Conservation (phyloP, 1,139 yeast species). For the Suzukiozyma palmioleophila region DNA sequence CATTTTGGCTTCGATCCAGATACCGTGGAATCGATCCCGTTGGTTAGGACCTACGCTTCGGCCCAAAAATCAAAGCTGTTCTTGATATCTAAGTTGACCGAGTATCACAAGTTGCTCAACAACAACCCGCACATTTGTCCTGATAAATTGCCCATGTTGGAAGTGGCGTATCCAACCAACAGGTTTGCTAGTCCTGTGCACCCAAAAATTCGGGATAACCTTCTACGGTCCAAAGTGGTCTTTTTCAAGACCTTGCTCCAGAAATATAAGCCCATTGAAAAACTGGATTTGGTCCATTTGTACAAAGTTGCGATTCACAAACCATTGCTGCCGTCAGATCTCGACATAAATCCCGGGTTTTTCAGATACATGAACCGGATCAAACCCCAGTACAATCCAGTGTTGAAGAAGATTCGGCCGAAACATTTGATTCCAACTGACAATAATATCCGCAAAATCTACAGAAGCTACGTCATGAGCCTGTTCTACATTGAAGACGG, state of each 20-base stretch:
- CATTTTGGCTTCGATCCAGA: constrained; percentile 9
- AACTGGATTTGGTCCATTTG: constrained; percentile 15
- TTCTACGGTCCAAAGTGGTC: constrained; percentile 21
- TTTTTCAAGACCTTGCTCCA: constrained; percentile 18
- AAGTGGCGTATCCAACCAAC: constrained; percentile 30
- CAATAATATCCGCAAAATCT: constrained; percentile 24
- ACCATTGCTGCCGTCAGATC: constrained; percentile 6
- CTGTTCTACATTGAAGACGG: constrained; percentile 26
- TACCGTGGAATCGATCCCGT: constrained; percentile 1
- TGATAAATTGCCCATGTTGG: constrained; percentile 25
- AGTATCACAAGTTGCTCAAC: constrained; percentile 20
- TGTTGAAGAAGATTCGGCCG: constrained; percentile 16
- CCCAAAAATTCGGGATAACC: constrained; percentile 22
- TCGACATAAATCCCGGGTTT: constrained; percentile 23
- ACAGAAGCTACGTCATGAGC: constrained; percentile 26
- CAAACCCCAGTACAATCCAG: constrained; percentile 15
- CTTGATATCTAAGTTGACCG: constrained; percentile 11
- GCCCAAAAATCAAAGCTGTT: not conserved
- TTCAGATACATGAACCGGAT: constrained; percentile 25
- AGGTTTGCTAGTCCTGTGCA: constrained; percentile 31
- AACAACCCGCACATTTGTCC: constrained; percentile 16
- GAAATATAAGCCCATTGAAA: constrained; percentile 20
- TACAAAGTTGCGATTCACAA: constrained; percentile 13
- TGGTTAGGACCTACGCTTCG: constrained; percentile 3
- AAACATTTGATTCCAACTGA: constrained; percentile 30